phyloP scores from a whole-genome alignment of 768 basidiomycete species.

The Tricholoma bakamatsutake region DNA sequence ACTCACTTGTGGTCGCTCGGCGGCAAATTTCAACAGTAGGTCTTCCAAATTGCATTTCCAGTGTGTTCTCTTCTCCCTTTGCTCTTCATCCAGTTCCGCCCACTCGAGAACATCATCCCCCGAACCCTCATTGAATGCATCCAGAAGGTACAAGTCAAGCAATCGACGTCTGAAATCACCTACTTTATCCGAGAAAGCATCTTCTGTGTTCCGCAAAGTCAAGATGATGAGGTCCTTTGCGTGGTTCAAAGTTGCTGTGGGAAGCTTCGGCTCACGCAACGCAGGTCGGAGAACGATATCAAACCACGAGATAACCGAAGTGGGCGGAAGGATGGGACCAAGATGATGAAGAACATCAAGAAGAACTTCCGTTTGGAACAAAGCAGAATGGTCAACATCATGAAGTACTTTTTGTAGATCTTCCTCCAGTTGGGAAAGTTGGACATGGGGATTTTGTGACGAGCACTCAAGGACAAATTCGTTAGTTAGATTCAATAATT shows the following conservation, averaged over 20 bases:
- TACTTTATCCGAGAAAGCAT: slow-evolving; percentile 40
- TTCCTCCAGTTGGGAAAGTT: slow-evolving; percentile 52
- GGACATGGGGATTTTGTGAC: slow-evolving; percentile 37
- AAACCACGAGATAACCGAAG: slow-evolving; percentile 78
- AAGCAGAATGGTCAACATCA: slow-evolving; percentile 56
- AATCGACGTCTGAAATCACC: slow-evolving; percentile 62
- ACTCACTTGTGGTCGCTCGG: slow-evolving; percentile 55
- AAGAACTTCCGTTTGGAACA: slow-evolving; percentile 60
- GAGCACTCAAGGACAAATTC: slow-evolving; percentile 47
- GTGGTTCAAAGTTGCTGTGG: slow-evolving; percentile 49
- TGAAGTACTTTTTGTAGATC: slow-evolving; percentile 60
- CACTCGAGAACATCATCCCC: slow-evolving; percentile 71
- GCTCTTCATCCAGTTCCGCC: slow-evolving; percentile 57
- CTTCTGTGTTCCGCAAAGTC: slow-evolving; percentile 49
- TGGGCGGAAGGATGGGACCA: slow-evolving; percentile 51
- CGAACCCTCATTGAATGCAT: slow-evolving; percentile 71
- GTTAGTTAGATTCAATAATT: slow-evolving; percentile 46
- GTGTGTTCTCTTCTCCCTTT: slow-evolving; percentile 50
- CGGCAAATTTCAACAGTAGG: slow-evolving; percentile 59
- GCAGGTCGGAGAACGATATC: slow-evolving; percentile 75
- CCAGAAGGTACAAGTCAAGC: slow-evolving; percentile 71
- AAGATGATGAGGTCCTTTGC: slow-evolving; percentile 70
- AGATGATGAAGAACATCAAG: slow-evolving; percentile 62
- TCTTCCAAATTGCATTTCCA: slow-evolving; percentile 84
- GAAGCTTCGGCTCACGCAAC: slow-evolving; percentile 65